phyloP scores from a whole-genome alignment of 495 filamentous ascomycete species.

The Elaphomyces granulatus region DNA sequence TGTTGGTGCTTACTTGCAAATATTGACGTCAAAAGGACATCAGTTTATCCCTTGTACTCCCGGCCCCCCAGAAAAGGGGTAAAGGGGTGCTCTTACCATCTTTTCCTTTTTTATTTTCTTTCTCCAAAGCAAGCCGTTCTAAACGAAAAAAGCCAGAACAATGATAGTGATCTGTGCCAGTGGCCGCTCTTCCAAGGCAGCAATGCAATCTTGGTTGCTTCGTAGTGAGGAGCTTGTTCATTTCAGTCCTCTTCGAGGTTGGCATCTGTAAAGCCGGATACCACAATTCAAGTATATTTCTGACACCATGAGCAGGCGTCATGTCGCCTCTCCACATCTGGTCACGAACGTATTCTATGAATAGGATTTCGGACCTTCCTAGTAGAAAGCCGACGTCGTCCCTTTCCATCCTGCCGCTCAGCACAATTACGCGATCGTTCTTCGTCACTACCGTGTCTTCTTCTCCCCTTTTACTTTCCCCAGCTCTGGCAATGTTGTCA shows the following conservation, averaged over 20 bases:
- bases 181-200: background rate
- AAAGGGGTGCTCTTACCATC: too few species aligned
- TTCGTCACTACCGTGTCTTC: conserved; percentile 61
- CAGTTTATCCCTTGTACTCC: too few species aligned
- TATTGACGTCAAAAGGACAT: too few species aligned
- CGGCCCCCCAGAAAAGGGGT: too few species aligned
- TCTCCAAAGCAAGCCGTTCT: background rate
- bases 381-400: conserved; percentile 14
- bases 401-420: conserved; percentile 52
- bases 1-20: too few species aligned
- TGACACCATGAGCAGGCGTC: background rate
- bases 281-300: background rate
- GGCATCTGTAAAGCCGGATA: background rate
- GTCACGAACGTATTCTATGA: background rate
- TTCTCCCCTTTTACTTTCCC: conserved; percentile 49
- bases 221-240: background rate
- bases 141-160: background rate
- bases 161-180: background rate
- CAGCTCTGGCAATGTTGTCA: conserved; percentile 46
- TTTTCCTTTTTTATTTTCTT: background rate
- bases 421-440: conserved; percentile 55
- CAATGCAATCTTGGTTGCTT: background rate
- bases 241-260: background rate
- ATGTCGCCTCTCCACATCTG: background rate
- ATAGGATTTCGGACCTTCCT: background rate